Base-by-base conservation (phyloP, 495 filamentous ascomycete genomes). In the Podospora fimiseda region DNA sequence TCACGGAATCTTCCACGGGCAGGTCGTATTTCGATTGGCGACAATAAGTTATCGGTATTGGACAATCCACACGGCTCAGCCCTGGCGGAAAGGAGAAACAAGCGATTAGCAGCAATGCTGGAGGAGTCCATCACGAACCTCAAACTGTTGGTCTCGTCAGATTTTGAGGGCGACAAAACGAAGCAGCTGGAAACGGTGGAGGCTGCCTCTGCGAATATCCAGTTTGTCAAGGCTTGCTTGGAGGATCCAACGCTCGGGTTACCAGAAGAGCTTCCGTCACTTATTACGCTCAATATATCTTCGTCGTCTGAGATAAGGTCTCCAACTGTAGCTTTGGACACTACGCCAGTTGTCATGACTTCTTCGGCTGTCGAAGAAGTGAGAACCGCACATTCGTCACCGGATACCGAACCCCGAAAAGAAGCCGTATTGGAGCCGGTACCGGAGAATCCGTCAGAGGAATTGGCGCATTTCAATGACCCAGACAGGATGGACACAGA, bases 181-280 rank as follows among this genome's bases (percentile, higher is more conserved):
- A 61, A 68, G 43, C 40, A 54, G 8, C 47, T 68, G 16, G 75
- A 85, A 46, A 67, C 71, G 7, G 70, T 89, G 14, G 82, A 86
- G 58, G 48, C 86, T 14, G 82, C 84, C 2, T 79, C 90, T 43
- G 80, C 83, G 13, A 87, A 82, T 63, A 73, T 90, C 1, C 86
- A 92, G 60, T 85, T 86, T 48, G 86, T 93, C 27, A 89, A 89
- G 61, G 77, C 82, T 9, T 88, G 85, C 53, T 72, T 95, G 9
- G 83, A 87, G 59, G 85, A 92, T 56, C 60, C 80, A 11, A 74
- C 73, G 2, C 64, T 86, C 14, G 70, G 77, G 11, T 65, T 84
- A 27, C 73, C 82, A 23, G 66, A 74, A 13, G 75, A 76, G 8
- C 47, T 49, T 23, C 67, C 57, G 27, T 8, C 58, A 3, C 21